These are phyloP conservation scores for Aspergillus aculeatus DNA, from an alignment of 2,329 filamentous ascomycete species.

Conservation along the genomic window DNA sequence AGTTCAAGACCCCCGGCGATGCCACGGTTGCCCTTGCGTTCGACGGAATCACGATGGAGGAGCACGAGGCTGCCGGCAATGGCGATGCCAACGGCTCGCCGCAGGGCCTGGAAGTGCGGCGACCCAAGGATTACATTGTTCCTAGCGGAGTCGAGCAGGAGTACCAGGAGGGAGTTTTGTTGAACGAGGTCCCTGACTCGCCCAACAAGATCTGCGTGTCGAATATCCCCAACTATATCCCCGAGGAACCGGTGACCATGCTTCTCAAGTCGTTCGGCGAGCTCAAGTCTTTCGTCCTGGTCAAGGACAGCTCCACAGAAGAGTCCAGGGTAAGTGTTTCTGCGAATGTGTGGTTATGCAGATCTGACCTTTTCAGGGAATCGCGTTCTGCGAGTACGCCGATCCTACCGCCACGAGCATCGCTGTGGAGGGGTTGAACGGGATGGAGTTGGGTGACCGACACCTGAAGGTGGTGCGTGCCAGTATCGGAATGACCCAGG, in stretches of 20 bases:
- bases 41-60: slow-evolving; percentile 85
- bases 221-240: slow-evolving; percentile 83
- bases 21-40: slow-evolving; percentile 88
- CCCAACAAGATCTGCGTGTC: slow-evolving; percentile 93
- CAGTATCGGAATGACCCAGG: slow-evolving; percentile 91
- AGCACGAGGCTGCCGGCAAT: slow-evolving; percentile 53
- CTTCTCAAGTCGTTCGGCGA: slow-evolving; percentile 87
- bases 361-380: slow-evolving; percentile 59
- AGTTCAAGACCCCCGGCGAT: slow-evolving; percentile 85
- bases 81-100: slow-evolving; percentile 53
- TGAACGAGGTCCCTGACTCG: slow-evolving; percentile 81
- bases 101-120: slow-evolving; percentile 67
- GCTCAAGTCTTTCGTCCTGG: slow-evolving; percentile 85
- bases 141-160: slow-evolving; percentile 73
- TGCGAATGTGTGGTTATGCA: not conserved
- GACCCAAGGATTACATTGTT: slow-evolving; percentile 96
- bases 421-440: slow-evolving; percentile 86
- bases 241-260: slow-evolving; percentile 88
- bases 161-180: slow-evolving; percentile 73
- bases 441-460: slow-evolving; percentile 87
- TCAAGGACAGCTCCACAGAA: slow-evolving; percentile 80
- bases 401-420: slow-evolving; percentile 74
- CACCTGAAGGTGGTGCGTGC: slow-evolving; percentile 83
- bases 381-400: slow-evolving; percentile 93
- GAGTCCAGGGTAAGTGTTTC: slow-evolving; percentile 72